Conservation (phyloP, 2,329 filamentous ascomycete genomes). For the Fusarium verticillioides region DNA sequence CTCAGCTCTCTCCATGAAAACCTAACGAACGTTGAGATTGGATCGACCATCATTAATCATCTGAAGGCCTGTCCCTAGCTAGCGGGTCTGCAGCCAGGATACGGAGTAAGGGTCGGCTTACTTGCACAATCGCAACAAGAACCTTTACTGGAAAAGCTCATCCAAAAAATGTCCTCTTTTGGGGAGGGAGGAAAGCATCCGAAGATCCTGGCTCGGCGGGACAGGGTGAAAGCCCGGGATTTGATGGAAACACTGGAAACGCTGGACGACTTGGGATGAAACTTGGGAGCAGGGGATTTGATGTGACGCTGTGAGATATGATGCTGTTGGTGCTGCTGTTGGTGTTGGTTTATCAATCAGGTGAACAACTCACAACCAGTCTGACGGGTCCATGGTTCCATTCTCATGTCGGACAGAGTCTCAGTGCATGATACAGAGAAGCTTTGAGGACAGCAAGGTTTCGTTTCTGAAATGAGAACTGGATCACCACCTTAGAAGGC, state of each 20-base stretch:
- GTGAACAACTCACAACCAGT: conserved; percentile 6
- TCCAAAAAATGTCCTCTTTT: conserved; percentile 15
- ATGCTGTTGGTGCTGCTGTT: not conserved
- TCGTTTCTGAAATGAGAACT: not conserved
- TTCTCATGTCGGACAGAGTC: conserved; percentile 4
- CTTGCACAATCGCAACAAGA: conserved; percentile 14
- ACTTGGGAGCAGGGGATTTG: conserved; percentile 11
- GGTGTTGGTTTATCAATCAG: conserved; percentile 6
- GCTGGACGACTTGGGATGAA: conserved; percentile 36
- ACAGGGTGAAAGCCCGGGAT: conserved; percentile 6
- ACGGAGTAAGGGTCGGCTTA: not conserved
- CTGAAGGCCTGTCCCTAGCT: conserved; percentile 16
- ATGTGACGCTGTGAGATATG: conserved; percentile 4
- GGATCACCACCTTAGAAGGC: not conserved
- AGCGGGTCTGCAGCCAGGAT: conserved; percentile 9
- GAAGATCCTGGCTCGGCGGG: conserved; percentile 20
- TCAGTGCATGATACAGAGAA: not conserved
- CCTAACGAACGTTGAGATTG: conserved; percentile 35
- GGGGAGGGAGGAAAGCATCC: conserved; percentile 27
- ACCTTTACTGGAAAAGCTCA: conserved; percentile 29
- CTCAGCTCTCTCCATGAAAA: conserved; percentile 1
- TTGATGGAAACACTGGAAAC: conserved; percentile 26
- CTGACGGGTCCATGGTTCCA: conserved; percentile 16
- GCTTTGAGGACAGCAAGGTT: not conserved
- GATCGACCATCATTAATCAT: not conserved